phyloP scores from a whole-genome alignment of 805 yeast genomes.

The Candida nanaspora region DNA sequence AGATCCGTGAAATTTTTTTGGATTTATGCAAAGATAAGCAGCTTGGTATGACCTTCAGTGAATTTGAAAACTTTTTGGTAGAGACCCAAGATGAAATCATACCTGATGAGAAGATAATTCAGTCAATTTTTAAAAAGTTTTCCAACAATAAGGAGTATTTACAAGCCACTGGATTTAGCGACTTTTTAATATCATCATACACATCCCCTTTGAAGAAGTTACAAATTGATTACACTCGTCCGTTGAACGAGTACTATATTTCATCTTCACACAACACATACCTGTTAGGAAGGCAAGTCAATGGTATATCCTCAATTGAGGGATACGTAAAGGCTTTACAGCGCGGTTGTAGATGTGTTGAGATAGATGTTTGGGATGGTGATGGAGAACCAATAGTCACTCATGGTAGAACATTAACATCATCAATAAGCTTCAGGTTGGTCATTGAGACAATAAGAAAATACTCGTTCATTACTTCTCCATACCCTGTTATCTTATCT shows the following conservation, averaged over 20 bases:
- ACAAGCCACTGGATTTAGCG: slow-evolving; percentile 19
- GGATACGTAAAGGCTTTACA: slow-evolving; percentile 83
- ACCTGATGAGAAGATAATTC: slow-evolving; percentile 16
- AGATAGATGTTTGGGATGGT: slow-evolving; percentile 91
- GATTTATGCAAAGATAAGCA: slow-evolving; percentile 16
- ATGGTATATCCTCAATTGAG: slow-evolving; percentile 81
- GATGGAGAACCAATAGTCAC: slow-evolving; percentile 72
- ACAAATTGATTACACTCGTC: slow-evolving; percentile 43
- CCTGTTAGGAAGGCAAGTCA: slow-evolving; percentile 79
- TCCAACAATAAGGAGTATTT: slow-evolving; percentile 15
- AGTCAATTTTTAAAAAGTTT: slow-evolving; percentile 32
- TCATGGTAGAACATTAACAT: slow-evolving; percentile 83
- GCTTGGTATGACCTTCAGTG: slow-evolving; percentile 18
- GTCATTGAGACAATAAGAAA: slow-evolving; percentile 71
- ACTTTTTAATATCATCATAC: slow-evolving; percentile 26
- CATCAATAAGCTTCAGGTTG: slow-evolving; percentile 58
- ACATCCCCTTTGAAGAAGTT: slow-evolving; percentile 16
- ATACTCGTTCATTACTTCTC: slow-evolving; percentile 83
- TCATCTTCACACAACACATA: slow-evolving; percentile 96
- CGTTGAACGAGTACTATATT: slow-evolving; percentile 79
- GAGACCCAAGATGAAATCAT: slow-evolving; percentile 41
- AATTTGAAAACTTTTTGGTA: slow-evolving; percentile 37
- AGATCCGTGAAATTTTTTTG: slow-evolving; percentile 46
- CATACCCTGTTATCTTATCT: slow-evolving; percentile 79
- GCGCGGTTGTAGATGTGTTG: slow-evolving; percentile 92